Percentiles rank a stretch among this genome's conserved stretches.
Conservation (phyloP, 1,139 yeast species). For the Magnusiomyces suaveolens region DNA sequence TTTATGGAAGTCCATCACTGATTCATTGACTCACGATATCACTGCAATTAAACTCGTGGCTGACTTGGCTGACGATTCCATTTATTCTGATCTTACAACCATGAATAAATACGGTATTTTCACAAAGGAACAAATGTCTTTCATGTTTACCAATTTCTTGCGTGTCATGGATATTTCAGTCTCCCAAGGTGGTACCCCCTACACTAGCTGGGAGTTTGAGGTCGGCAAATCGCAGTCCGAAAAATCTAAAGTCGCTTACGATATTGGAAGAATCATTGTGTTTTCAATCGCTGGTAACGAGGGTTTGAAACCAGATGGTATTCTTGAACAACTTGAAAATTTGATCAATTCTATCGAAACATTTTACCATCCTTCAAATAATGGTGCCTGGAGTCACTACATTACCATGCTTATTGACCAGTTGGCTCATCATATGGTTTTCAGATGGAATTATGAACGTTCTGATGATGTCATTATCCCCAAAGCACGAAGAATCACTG, state of each 20-base stretch:
- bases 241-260: constrained; percentile 24
- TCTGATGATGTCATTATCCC: constrained; percentile 33
- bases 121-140: constrained; percentile 49
- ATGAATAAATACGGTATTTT: constrained; percentile 52
- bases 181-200: constrained; percentile 32
- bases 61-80: constrained; percentile 43
- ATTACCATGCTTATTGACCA: constrained; percentile 52
- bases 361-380: constrained; percentile 83
- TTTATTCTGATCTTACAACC: constrained; percentile 27
- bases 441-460: constrained; percentile 32
- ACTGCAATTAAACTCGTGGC: constrained; percentile 62
- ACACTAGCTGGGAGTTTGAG: constrained; percentile 23
- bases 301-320: constrained; percentile 35
- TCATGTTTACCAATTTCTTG: constrained; percentile 42
- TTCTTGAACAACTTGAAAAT: constrained; percentile 45
- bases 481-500: constrained; percentile 33
- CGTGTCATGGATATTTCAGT: constrained; percentile 34
- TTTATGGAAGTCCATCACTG: constrained; percentile 58
- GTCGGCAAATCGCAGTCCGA: constrained; percentile 20
- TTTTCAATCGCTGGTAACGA: constrained; percentile 49
- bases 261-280: constrained; percentile 50
- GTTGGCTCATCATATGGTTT: constrained; percentile 27
- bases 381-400: constrained; percentile 73
- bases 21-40: constrained; percentile 52
- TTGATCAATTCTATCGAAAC: constrained; percentile 67